Evolutionary conservation across 768 basidiomycete genomes (phyloP), one percentile per base, ranked within the genome.

Genomic region (Tulasnella calospora): DNA sequence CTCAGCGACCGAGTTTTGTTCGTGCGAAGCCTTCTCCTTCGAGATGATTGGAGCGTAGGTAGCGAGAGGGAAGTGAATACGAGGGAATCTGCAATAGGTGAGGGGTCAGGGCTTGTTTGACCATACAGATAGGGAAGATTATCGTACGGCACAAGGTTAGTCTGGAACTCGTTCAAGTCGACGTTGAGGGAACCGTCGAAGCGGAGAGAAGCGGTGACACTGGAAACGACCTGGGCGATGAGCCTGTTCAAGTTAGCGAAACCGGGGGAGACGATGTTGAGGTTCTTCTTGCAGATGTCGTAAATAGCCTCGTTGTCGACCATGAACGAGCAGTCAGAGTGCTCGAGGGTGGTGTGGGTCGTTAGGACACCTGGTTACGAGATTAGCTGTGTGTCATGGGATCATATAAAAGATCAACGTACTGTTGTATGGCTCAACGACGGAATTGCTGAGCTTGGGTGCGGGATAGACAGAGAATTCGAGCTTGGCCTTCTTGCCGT

Each of bases 291-390:
- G 94, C 97, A 99, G 84, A 99, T 99, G 84, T 98, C 96, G 86
- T 97, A 99, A 84, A 99, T 99, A 75, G 96, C 98, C 85, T 99
- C 96, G 84, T 99, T 99, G 84, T 99, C 98, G 80, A 99, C 98
- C 97, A 99, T 99, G 89, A 99, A 99, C 47, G 98, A 98, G 86
- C 98, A 99, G 87, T 99, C 98, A n/a, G 98, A 98, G 87, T 99
- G 98, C 86, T 99, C 98, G 79, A 99, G 92, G 78, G 98, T 99
- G 61, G 98, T 98, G 86, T 99, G 98, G 72, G 98, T 99, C 71
- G 98, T 99, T 80, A 99, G 88, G 75, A 98, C 93, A 0, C 94
- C 93, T 72, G 27, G 30, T 10, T 6, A 13, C 15, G n/a, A 72
- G 30, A 27, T 72, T n/a, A 72, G 71, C 12, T 23, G 13, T 13